These are phyloP conservation scores for Aspergillus nomiae DNA, from an alignment of 2,329 filamentous ascomycete species.

Conservation along the genomic window DNA sequence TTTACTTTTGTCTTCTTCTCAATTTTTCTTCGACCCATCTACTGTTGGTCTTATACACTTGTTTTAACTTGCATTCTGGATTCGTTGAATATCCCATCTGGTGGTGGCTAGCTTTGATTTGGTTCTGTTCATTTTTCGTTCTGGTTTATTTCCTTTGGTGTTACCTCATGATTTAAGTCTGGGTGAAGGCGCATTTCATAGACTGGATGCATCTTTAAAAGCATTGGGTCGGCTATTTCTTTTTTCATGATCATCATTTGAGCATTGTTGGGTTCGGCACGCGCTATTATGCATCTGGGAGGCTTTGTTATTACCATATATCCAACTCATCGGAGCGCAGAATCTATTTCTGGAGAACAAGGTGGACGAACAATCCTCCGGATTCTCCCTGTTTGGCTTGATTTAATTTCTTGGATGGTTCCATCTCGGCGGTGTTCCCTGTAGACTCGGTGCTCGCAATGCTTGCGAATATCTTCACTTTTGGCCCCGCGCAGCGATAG, in stretches of 20 bases:
- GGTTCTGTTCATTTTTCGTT: constrained; percentile 5
- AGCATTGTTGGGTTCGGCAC: constrained; percentile 31
- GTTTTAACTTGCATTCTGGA: constrained; percentile 15
- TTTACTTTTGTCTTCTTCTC: constrained; percentile 3
- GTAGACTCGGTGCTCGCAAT: neutral
- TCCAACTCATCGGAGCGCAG: constrained; percentile 15
- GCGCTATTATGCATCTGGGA: constrained; percentile 38
- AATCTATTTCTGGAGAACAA: constrained; percentile 11
- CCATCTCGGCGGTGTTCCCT: neutral
- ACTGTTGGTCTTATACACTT: constrained; percentile 22
- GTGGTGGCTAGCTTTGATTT: constrained; percentile 5
- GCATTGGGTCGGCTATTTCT: constrained; percentile 27
- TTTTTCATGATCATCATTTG: constrained; percentile 15
- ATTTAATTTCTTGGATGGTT: neutral
- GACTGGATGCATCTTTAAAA: constrained; percentile 39
- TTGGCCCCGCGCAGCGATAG: neutral
- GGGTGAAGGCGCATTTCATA: constrained; percentile 38
- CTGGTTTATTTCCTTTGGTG: constrained; percentile 13
- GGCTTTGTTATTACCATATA: constrained; percentile 28
- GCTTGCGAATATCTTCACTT: neutral
- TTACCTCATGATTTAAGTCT: constrained; percentile 29
- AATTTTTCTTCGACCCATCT: neutral
- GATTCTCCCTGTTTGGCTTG: neutral
- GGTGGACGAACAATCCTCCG: neutral
- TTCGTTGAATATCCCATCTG: constrained; percentile 4